Evolutionary conservation across 495 filamentous ascomycete genomes (phyloP), one percentile per base, ranked within the genome.

Genomic region (Bombardia bombarda): DNA sequence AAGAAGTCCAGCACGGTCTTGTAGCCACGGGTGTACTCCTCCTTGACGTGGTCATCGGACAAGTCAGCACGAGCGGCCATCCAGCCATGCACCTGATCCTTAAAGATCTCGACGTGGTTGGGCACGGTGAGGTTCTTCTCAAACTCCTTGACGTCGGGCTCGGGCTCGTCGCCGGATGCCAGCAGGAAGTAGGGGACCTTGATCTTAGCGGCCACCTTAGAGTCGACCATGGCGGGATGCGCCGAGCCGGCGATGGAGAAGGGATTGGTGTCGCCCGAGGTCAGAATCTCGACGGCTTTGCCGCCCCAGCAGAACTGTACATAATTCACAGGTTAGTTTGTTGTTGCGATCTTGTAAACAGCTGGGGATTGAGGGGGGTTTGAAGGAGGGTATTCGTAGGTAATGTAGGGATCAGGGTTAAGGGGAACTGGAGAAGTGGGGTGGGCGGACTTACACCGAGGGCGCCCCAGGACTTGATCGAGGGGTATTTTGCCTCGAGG

Each of bases 281-380:
- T 70, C n/a, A 74, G 72, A 25, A 77, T 56, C 26, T 59, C 63
- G 32, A 70, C 63, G 14, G 83, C 74, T 60, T 94, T 94, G 42
- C 84, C 89, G 43, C 90, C 90, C 90, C 90, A 98, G 75, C 90
- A 98, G 76, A 74, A 88, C 65, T 68, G 7, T 32, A n/a, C n/a
- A n/a, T n/a, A n/a, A n/a, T 20, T 10, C 9, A 18, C 10, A 36
- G 19, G 18, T 10, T 35, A 5, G 19, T 45, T 24, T 31, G 31
- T 9, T 18, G 28, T 8, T n/a, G n/a, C n/a, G n/a, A n/a, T n/a
- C n/a, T n/a, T n/a, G n/a, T n/a, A n/a, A n/a, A n/a, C n/a, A n/a
- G n/a, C n/a, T n/a, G n/a, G n/a, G n/a, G n/a, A n/a, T n/a, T n/a
- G n/a, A n/a, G n/a, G n/a, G n/a, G n/a, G n/a, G n/a, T n/a, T n/a